Conservation (phyloP, 2,329 filamentous ascomycete genomes). For the Magnaporthiopsis rhizophila region DNA sequence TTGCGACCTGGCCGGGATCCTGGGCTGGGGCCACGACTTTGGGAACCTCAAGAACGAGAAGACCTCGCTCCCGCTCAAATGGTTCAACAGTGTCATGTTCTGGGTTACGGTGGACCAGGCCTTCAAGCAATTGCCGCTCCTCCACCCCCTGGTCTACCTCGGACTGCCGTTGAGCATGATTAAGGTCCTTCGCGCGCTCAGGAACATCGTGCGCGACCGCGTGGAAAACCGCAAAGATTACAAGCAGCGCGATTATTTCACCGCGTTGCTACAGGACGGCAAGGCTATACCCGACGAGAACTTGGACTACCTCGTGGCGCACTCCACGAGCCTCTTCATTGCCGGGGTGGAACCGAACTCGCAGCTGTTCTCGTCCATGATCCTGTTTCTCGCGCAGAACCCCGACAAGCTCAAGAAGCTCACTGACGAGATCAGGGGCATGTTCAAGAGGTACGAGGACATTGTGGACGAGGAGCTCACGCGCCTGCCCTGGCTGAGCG, state of each 20-base stretch:
- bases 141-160: neutral
- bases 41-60: neutral
- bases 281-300: neutral
- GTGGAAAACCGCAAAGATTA: neutral
- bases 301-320: too few relatives aligned
- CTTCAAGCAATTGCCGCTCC: neutral
- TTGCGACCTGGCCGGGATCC: constrained; percentile 9
- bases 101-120: neutral
- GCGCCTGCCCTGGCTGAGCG: neutral
- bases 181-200: neutral
- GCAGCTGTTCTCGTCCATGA: too few relatives aligned
- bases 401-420: too few relatives aligned
- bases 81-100: neutral
- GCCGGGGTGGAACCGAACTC: too few relatives aligned
- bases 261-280: neutral
- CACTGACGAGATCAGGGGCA: neutral
- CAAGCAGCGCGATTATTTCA: neutral
- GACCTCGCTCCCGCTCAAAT: neutral
- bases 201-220: neutral
- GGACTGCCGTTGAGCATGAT: neutral
- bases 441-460: neutral
- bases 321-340: too few relatives aligned
- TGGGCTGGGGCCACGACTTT: constrained; percentile 1
- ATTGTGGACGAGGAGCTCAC: neutral
- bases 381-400: too few relatives aligned